These are phyloP conservation scores for Aspergillus fumigatiaffinis DNA, from an alignment of 2,329 filamentous ascomycete species.

Conservation along the genomic window DNA sequence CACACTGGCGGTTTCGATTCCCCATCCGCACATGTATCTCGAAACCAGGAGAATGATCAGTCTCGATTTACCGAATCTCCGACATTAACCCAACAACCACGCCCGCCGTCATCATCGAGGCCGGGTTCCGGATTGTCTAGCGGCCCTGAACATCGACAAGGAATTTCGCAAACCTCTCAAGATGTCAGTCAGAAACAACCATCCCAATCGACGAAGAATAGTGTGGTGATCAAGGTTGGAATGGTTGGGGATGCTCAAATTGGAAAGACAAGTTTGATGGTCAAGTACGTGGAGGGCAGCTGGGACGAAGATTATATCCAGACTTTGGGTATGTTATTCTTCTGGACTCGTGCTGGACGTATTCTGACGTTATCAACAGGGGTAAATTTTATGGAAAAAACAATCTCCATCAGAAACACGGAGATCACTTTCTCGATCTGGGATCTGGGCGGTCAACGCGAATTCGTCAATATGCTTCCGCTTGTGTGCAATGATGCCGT, in stretches of 20 bases:
- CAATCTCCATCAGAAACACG: conserved; percentile 97
- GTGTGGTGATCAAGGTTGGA: conserved; percentile 97
- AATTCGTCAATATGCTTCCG: conserved; percentile 99
- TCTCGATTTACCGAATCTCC: conserved; percentile 41
- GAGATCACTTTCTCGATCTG: conserved; percentile 99
- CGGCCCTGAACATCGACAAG: conserved; percentile 39
- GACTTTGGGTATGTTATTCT: conserved; percentile 62
- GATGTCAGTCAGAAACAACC: conserved; percentile 46
- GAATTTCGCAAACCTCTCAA: conserved; percentile 47
- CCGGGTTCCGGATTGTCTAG: conserved; percentile 50
- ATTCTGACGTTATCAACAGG: conserved; percentile 46
- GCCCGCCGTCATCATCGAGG: conserved; percentile 36
- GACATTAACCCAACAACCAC: conserved; percentile 37
- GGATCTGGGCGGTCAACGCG: conserved; percentile 95
- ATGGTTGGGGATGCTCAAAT: conserved; percentile 99
- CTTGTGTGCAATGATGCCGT: conserved; percentile 99
- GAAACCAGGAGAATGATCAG: conserved; percentile 46
- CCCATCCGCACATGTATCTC: conserved; percentile 33
- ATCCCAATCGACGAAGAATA: conserved; percentile 46
- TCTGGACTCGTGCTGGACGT: conserved; percentile 1
- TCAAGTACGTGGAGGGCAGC: conserved; percentile 98
- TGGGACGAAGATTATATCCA: conserved; percentile 99
- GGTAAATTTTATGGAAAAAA: conserved; percentile 99
- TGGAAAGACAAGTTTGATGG: conserved; percentile 98
- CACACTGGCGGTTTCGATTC: conserved; percentile 34